Evolutionary conservation across 179 eudicot genomes (phyloP).

Genomic region (Spergularia azorica): DNA sequence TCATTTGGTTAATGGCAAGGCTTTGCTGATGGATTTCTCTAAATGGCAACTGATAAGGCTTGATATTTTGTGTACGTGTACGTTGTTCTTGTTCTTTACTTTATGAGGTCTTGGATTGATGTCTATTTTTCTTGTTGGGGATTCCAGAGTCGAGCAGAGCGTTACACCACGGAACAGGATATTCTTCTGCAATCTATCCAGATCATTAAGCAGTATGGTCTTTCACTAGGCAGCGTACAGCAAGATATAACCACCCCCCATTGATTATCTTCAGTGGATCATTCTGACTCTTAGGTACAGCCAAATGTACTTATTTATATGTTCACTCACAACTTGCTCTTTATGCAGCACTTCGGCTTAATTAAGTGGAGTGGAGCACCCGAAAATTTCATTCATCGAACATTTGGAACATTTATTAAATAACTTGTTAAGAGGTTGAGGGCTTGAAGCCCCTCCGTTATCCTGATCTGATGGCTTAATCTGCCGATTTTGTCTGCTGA

Average conservation of each 20-base stretch:
- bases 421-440: too few relatives aligned
- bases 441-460: background rate
- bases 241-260: slow-evolving; percentile 31
- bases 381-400: too few relatives aligned
- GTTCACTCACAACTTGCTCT: too few relatives aligned
- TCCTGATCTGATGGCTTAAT: background rate
- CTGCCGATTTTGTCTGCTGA: background rate
- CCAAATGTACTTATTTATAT: background rate
- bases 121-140: slow-evolving; percentile 13
- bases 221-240: slow-evolving; percentile 47
- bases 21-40: too few relatives aligned
- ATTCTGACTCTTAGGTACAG: slow-evolving; percentile 24
- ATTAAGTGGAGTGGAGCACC: too few relatives aligned
- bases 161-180: slow-evolving; percentile 64
- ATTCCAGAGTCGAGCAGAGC: slow-evolving; percentile 63
- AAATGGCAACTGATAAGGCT: too few relatives aligned
- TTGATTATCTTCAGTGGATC: slow-evolving; percentile 9
- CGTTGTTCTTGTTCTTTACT: background rate
- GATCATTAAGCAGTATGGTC: slow-evolving; percentile 84
- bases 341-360: too few relatives aligned
- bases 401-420: too few relatives aligned
- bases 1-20: too few relatives aligned
- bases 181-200: slow-evolving; percentile 63
- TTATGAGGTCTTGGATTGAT: slow-evolving; percentile 2
- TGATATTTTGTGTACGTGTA: too few relatives aligned